A percentile compares a stretch with the other conserved stretches of the same genome.
Evolutionary conservation across 371 early-diverging fungal species (phyloP).

Genomic region (Lichtheimia ornata): DNA sequence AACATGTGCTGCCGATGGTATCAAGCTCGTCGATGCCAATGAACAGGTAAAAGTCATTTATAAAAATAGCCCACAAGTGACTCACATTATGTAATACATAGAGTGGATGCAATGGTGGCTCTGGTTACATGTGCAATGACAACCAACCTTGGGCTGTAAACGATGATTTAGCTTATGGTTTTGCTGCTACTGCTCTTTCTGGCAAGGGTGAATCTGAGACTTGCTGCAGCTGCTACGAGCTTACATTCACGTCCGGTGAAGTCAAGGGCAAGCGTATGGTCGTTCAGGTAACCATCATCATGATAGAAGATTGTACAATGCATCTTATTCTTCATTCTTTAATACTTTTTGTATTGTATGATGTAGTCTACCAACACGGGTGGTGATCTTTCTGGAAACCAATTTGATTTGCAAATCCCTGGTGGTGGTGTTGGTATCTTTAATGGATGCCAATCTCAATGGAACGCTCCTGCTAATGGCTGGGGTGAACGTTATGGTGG

Average conservation of each 20-base stretch:
- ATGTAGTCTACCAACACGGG: conserved; percentile 33
- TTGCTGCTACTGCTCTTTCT: conserved; percentile 43
- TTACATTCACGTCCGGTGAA: conserved; percentile 39
- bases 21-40: conserved; percentile 26
- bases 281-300: conserved; percentile 37
- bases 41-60: conserved; percentile 4
- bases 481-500: conserved; percentile 52
- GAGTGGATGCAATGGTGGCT: conserved; percentile 43
- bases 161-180: conserved; percentile 45
- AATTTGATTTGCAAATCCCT: conserved; percentile 53
- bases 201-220: conserved; percentile 30
- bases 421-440: conserved; percentile 53
- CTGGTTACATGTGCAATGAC: conserved; percentile 44
- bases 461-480: conserved; percentile 30
- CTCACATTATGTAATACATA: background rate
- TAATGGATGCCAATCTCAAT: conserved; percentile 42
- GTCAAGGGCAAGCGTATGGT: conserved; percentile 44
- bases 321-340: too few species aligned
- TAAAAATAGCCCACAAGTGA: background rate
- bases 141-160: conserved; percentile 48
- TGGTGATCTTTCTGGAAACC: conserved; percentile 37
- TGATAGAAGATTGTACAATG: too few species aligned
- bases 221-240: conserved; percentile 51
- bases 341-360: too few species aligned
- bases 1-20: conserved; percentile 37